Percentiles rank a stretch among this genome's conserved stretches.
These are phyloP conservation scores for Epithemia pelagica DNA, from an alignment of 108 stramenopile species.

Conservation along the genomic window DNA sequence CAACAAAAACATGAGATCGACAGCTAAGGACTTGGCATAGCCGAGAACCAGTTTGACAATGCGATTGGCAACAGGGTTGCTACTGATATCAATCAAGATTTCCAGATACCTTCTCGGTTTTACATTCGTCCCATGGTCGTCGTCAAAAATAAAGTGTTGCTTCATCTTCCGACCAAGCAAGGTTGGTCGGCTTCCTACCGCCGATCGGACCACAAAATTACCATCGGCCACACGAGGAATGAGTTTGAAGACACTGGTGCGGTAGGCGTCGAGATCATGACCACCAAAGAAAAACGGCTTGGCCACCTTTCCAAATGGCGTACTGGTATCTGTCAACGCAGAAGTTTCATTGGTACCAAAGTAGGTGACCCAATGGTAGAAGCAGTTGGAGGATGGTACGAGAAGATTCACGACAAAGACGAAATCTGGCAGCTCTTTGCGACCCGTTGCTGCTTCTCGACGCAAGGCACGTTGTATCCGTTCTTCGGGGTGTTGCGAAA, in stretches of 20 bases:
- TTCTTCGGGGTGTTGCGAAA: conserved; percentile 78
- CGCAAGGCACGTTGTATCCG: conserved; percentile 69
- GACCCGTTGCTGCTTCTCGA: conserved; percentile 34
- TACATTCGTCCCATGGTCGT: conserved; percentile 4
- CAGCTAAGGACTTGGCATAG: conserved; percentile 72
- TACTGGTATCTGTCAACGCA: conserved; percentile 23
- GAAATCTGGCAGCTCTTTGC: conserved; percentile 52
- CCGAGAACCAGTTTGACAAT: conserved; percentile 76
- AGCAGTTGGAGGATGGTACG: conserved; percentile 47
- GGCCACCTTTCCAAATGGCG: conserved; percentile 60
- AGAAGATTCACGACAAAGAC: conserved; percentile 68
- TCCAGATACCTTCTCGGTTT: conserved; percentile 65
- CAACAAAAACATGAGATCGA: conserved; percentile 85
- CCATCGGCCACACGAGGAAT: conserved; percentile 89
- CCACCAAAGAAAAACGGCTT: conserved; percentile 69
- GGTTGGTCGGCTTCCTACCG: conserved; percentile 86
- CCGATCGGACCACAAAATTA: conserved; percentile 84
- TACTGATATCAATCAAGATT: conserved; percentile 83
- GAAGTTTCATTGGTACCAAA: conserved; percentile 64
- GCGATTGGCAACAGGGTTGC: conserved; percentile 56
- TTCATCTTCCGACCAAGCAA: conserved; percentile 89
- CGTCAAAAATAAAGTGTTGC: conserved; percentile 63
- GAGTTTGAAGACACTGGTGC: conserved; percentile 83
- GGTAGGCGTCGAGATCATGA: conserved; percentile 44
- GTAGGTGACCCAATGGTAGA: conserved; percentile 66